Percentiles rank a stretch among this genome's conserved stretches.
Conservation (phyloP, 106 monocot species). For the Dendrobium chrysotoxum region DNA sequence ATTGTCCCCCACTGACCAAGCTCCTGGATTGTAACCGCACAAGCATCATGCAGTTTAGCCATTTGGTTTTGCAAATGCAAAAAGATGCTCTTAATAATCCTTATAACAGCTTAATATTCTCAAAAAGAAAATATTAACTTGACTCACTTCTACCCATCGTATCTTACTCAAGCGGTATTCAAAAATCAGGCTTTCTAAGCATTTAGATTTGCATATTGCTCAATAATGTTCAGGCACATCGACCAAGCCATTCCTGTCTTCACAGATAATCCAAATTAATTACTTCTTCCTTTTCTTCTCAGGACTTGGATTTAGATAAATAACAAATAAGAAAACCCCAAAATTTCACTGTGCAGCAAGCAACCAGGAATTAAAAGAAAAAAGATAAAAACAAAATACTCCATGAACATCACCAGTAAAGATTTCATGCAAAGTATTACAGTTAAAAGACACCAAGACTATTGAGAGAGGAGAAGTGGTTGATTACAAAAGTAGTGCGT, state of each 20-base stretch:
- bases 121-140: neutral
- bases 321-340: neutral
- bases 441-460: neutral
- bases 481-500: conserved; percentile 20
- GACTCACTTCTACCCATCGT: neutral
- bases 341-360: neutral
- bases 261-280: neutral
- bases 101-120: neutral
- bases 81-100: neutral
- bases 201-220: neutral
- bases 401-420: neutral
- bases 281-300: neutral
- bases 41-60: neutral
- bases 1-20: neutral
- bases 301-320: neutral
- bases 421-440: neutral
- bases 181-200: neutral
- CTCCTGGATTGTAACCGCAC: neutral
- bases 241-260: neutral
- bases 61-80: neutral
- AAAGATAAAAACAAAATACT: neutral
- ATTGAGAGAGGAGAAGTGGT: neutral
- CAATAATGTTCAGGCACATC: neutral
- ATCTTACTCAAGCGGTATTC: neutral
- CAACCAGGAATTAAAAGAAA: neutral